Evolutionary conservation across 208 protist species (phyloP).

Genomic region (Trypanosoma avium): DNA sequence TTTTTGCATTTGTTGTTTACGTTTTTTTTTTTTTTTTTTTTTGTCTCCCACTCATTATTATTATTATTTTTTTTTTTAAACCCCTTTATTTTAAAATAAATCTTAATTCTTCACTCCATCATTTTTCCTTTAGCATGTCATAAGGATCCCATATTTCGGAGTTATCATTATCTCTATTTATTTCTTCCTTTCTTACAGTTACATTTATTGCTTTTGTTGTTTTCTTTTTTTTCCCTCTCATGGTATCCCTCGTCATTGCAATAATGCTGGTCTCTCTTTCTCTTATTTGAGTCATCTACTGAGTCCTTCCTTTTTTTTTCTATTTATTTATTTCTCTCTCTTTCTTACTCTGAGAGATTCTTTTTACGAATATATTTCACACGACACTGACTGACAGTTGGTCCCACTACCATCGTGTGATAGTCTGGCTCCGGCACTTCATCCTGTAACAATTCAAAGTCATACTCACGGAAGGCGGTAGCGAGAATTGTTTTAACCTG

Average conservation of each 20-base stretch:
- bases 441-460: constrained; percentile 75
- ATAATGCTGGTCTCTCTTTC: not conserved
- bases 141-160: too few relatives aligned
- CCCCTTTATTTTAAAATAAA: not conserved
- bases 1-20: not conserved
- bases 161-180: not conserved
- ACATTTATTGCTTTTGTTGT: constrained; percentile 2
- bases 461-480: constrained; percentile 84
- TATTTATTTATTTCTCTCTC: not conserved
- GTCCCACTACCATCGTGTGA: constrained; percentile 89
- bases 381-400: constrained; percentile 58
- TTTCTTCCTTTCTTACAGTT: not conserved
- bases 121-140: too few relatives aligned
- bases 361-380: constrained; percentile 79
- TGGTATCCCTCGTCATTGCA: too few relatives aligned
- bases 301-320: not conserved
- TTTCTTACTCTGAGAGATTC: constrained; percentile 18
- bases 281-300: not conserved
- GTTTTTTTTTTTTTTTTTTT: constrained; percentile 8
- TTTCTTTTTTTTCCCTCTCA: not conserved
- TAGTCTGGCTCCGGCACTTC: constrained; percentile 84
- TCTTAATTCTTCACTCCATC: too few relatives aligned
- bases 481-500: constrained; percentile 93
- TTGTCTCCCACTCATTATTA: not conserved
- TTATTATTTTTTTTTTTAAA: not conserved